These are phyloP conservation scores for Chaetomium cochliodes DNA, from an alignment of 495 filamentous ascomycete species.

Conservation along the genomic window DNA sequence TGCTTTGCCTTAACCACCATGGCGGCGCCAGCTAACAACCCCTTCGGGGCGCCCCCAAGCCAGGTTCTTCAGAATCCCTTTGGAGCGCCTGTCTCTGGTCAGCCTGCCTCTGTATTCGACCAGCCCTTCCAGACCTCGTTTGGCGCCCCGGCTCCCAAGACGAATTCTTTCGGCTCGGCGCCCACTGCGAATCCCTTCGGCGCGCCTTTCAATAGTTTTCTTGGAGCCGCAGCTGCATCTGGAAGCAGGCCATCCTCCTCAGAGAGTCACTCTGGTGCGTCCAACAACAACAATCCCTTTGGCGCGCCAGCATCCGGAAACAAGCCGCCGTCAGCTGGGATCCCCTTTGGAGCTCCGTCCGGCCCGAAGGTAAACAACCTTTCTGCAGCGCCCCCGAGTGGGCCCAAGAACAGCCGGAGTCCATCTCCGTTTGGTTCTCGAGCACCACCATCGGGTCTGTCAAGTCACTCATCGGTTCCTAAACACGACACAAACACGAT, in stretches of 20 bases:
- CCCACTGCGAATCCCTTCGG: slow-evolving; percentile 8
- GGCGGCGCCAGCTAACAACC: slow-evolving; percentile 32
- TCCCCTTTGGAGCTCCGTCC: too few species aligned
- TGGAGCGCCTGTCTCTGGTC: slow-evolving; percentile 9
- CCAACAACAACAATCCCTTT: background rate
- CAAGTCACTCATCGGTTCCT: background rate
- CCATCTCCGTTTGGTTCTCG: slow-evolving; percentile 20
- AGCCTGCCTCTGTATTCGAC: slow-evolving; percentile 5
- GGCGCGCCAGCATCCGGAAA: background rate
- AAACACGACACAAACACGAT: slow-evolving; percentile 9
- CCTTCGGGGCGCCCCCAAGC: slow-evolving; percentile 30
- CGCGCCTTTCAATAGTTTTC: slow-evolving; percentile 4
- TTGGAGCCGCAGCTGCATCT: slow-evolving; percentile 3
- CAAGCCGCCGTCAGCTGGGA: slow-evolving; percentile 5
- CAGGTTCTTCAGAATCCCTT: slow-evolving; percentile 17
- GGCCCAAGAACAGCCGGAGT: background rate
- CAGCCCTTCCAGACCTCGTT: slow-evolving; percentile 20
- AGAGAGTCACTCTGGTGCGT: slow-evolving; percentile 8
- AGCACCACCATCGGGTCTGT: slow-evolving; percentile 10
- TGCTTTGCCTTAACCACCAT: slow-evolving; percentile 28
- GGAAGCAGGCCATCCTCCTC: slow-evolving; percentile 8
- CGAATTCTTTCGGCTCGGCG: slow-evolving; percentile 19
- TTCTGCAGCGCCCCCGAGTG: slow-evolving; percentile 1
- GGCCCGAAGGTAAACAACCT: background rate
- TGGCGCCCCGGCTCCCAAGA: slow-evolving; percentile 6